Conservation (phyloP, 805 yeast genomes). For the Scheffersomyces amazonensis region DNA sequence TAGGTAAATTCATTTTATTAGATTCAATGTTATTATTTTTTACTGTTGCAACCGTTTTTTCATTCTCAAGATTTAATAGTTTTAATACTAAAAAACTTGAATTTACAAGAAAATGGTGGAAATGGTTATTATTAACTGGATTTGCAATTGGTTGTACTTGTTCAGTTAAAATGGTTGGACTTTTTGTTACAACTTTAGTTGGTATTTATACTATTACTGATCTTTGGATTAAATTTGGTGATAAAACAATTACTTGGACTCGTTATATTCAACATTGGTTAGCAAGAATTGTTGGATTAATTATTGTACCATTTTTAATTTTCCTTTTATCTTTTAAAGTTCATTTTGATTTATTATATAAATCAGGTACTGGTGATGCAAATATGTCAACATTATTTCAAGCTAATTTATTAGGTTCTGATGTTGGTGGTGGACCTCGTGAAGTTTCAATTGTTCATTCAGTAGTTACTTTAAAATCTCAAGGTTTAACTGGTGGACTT, state of each 20-base stretch:
- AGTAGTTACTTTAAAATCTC: constrained; percentile 37
- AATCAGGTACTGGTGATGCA: constrained; percentile 80
- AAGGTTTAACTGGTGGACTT: constrained; percentile 43
- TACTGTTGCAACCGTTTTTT: constrained; percentile 73
- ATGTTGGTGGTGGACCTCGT: constrained; percentile 64
- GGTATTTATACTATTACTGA: constrained; percentile 90
- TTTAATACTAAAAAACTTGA: constrained; percentile 40
- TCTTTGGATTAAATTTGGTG: constrained; percentile 82
- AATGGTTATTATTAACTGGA: constrained; percentile 85
- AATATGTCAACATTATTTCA: constrained; percentile 80
- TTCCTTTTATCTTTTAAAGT: constrained; percentile 68
- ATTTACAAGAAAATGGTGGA: constrained; percentile 86
- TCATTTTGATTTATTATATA: constrained; percentile 70
- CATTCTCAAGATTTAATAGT: constrained; percentile 70
- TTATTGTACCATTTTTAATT: constrained; percentile 59
- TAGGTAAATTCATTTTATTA: constrained; percentile 70
- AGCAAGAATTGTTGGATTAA: constrained; percentile 62
- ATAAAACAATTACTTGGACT: constrained; percentile 48
- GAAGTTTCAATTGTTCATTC: constrained; percentile 57
- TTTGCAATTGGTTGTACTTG: constrained; percentile 84
- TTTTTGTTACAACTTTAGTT: constrained; percentile 81
- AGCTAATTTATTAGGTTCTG: constrained; percentile 68
- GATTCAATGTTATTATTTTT: constrained; percentile 77
- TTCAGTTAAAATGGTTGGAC: constrained; percentile 96
- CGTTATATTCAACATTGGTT: constrained; percentile 61